Conservation (phyloP, 768 basidiomycete genomes). For the Macrolepiota albuminosa region DNA sequence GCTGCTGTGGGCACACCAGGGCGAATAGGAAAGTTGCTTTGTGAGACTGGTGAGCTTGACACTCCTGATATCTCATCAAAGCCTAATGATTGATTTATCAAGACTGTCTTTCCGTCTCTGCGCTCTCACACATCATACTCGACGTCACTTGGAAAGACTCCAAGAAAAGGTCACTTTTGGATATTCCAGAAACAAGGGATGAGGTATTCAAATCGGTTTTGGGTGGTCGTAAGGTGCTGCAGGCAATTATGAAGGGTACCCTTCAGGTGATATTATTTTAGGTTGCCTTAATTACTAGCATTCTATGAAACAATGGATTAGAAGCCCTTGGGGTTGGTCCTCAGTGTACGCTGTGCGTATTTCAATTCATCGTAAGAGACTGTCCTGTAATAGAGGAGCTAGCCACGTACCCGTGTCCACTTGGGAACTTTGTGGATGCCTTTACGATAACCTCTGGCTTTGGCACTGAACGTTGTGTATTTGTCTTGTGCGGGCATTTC, state of each 20-base stretch:
- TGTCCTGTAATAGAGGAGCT: neutral
- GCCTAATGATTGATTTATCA: constrained; percentile 10
- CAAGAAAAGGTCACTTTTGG: constrained; percentile 71
- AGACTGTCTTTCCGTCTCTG: constrained; percentile 71
- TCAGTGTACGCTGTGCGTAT: constrained; percentile 62
- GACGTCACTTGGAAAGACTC: constrained; percentile 70
- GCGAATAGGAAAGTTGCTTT: constrained; percentile 80
- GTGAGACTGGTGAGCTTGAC: constrained; percentile 52
- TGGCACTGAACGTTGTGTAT: constrained; percentile 84
- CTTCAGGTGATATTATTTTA: constrained; percentile 80
- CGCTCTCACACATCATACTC: constrained; percentile 80
- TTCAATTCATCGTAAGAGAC: neutral
- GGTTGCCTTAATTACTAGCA: constrained; percentile 12
- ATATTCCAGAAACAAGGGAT: constrained; percentile 80
- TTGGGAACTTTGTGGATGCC: constrained; percentile 98
- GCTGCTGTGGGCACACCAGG: constrained; percentile 92
- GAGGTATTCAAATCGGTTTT: constrained; percentile 76
- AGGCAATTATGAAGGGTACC: constrained; percentile 65
- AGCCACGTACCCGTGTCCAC: constrained; percentile 76
- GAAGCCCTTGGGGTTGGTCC: constrained; percentile 91
- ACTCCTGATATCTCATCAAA: neutral
- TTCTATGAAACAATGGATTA: constrained; percentile 30
- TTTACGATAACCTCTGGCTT: constrained; percentile 76
- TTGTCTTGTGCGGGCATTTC: constrained; percentile 94
- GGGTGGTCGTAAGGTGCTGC: constrained; percentile 53